Percentiles rank a stretch among this genome's conserved stretches.
Conservation (phyloP, 768 basidiomycete genomes). For the Roridomyces roridus region DNA sequence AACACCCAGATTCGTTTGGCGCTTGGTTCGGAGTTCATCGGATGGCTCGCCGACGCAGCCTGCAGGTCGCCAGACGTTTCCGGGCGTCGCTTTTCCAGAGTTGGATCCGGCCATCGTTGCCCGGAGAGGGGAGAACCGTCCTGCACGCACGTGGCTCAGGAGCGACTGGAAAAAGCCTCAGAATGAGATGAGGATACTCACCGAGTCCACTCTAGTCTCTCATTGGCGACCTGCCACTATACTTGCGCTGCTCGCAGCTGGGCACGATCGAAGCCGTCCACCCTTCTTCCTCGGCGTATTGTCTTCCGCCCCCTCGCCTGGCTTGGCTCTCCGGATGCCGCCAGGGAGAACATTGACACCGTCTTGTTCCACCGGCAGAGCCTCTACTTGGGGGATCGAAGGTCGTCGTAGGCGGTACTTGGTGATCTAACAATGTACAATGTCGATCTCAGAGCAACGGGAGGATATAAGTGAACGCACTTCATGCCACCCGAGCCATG, state of each 20-base stretch:
- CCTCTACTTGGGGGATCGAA: constrained; percentile 30
- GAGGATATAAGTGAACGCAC: constrained; percentile 44
- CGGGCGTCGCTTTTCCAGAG: constrained; percentile 87
- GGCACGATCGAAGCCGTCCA: constrained; percentile 84
- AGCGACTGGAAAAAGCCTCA: too few species aligned
- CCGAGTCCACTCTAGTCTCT: constrained; percentile 96
- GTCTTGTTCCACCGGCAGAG: constrained; percentile 36
- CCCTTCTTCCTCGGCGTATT: constrained; percentile 44
- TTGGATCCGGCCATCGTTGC: constrained; percentile 82
- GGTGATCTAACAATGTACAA: too few species aligned
- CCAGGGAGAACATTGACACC: constrained; percentile 51
- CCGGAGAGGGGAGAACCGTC: constrained; percentile 82
- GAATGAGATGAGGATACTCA: constrained; percentile 33
- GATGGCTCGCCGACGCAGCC: constrained; percentile 83
- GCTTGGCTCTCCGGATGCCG: constrained; percentile 86
- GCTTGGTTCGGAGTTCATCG: constrained; percentile 38
- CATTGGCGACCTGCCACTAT: constrained; percentile 64
- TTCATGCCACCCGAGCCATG: too few species aligned
- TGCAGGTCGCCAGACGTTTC: constrained; percentile 84
- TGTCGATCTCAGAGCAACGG: neutral
- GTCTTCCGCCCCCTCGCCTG: constrained; percentile 51
- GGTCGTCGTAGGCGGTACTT: too few species aligned
- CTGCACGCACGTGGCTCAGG: constrained; percentile 45
- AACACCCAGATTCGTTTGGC: constrained; percentile 41
- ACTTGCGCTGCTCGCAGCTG: constrained; percentile 90